These are phyloP conservation scores for Solanum neorickii DNA, from an alignment of 257 asterid species.

Conservation along the genomic window DNA sequence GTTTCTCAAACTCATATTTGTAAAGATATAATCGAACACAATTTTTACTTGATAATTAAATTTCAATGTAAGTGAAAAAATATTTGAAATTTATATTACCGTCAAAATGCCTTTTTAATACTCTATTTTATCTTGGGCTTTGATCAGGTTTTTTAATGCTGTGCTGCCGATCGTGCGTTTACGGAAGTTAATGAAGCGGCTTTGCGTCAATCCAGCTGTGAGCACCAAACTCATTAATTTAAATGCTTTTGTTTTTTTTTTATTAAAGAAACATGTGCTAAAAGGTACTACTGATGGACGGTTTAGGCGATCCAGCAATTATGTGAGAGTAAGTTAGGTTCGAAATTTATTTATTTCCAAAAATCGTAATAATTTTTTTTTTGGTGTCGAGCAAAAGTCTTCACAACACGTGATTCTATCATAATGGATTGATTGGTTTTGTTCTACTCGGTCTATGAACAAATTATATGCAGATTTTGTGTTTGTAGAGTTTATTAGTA, in stretches of 20 bases:
- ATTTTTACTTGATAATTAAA: background rate
- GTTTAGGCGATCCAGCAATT: background rate
- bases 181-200: background rate
- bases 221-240: background rate
- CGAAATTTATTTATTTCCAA: too few relatives aligned
- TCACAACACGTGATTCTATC: background rate
- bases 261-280: too few relatives aligned
- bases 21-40: background rate
- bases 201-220: background rate
- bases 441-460: background rate
- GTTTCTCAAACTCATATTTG: background rate
- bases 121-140: background rate
- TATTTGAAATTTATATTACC: background rate
- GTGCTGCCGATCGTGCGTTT: background rate
- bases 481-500: background rate
- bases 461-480: background rate
- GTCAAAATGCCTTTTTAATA: background rate
- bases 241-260: background rate
- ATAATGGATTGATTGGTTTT: background rate
- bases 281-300: too few relatives aligned
- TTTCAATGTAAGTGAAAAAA: background rate
- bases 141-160: background rate
- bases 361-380: background rate
- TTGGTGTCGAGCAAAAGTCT: background rate
- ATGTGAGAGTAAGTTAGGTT: too few relatives aligned